Percentiles rank a stretch among this genome's conserved stretches.
Conservation (phyloP, 129 eudicot species). For the Flaveria sonorensis region DNA sequence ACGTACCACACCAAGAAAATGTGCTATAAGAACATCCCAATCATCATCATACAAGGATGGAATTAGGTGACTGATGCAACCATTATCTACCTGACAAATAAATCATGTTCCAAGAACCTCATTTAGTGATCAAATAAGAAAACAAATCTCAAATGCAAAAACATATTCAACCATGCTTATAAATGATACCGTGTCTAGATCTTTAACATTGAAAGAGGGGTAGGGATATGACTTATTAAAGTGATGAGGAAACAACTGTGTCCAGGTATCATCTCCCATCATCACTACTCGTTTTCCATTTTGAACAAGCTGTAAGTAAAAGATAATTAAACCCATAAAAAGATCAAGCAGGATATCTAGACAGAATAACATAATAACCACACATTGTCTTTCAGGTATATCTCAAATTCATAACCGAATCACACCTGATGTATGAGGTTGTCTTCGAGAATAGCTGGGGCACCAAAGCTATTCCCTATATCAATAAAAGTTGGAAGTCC, state of each 20-base stretch:
- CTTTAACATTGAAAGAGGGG: slow-evolving; percentile 98
- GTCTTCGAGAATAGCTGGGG: slow-evolving; percentile 93
- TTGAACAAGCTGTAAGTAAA: slow-evolving; percentile 59
- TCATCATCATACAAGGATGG: slow-evolving; percentile 72
- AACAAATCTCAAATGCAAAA: slow-evolving; percentile 15
- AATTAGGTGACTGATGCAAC: slow-evolving; percentile 74
- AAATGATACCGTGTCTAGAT: slow-evolving; percentile 74
- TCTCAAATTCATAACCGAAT: slow-evolving; percentile 5
- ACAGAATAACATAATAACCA: not conserved
- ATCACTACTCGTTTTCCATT: slow-evolving; percentile 90
- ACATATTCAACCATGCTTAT: slow-evolving; percentile 12
- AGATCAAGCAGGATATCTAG: slow-evolving; percentile 7
- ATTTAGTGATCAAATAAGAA: not conserved
- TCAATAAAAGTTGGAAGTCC: slow-evolving; percentile 98
- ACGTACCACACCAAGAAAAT: slow-evolving; percentile 99
- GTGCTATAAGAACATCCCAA: slow-evolving; percentile 98
- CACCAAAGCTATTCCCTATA: slow-evolving; percentile 98
- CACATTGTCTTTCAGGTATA: not conserved
- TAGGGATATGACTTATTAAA: slow-evolving; percentile 80
- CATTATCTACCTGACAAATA: slow-evolving; percentile 79
- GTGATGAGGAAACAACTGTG: slow-evolving; percentile 88
- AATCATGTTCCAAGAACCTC: slow-evolving; percentile 12
- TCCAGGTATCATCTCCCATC: slow-evolving; percentile 99
- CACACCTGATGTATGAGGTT: slow-evolving; percentile 86
- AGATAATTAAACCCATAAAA: not conserved